Percentiles rank a stretch among this genome's conserved stretches.
phyloP scores from a whole-genome alignment of 176 grass and related monocot genomes.

The Triticum aestivum region DNA sequence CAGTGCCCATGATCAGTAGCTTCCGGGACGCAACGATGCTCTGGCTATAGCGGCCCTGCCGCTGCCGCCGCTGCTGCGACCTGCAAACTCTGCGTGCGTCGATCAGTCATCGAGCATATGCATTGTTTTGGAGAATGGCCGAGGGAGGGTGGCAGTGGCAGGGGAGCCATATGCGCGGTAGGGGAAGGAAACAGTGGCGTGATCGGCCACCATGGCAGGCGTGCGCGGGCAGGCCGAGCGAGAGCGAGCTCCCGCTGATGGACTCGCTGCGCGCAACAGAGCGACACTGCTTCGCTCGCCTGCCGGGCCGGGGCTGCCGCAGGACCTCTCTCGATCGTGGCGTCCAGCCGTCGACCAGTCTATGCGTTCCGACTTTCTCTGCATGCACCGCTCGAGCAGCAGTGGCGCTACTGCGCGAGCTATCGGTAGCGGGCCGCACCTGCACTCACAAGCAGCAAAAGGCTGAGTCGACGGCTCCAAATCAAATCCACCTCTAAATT shows the following conservation, averaged over 20 bases:
- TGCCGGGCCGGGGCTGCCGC: constrained; percentile 21
- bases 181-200: constrained; percentile 30
- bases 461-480: not conserved
- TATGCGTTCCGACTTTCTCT: constrained; percentile 5
- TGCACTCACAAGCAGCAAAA: not conserved
- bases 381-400: not conserved
- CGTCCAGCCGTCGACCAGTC: not conserved
- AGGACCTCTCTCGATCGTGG: constrained; percentile 1
- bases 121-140: not conserved
- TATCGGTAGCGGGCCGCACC: not conserved
- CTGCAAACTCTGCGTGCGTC: constrained; percentile 8
- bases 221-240: not conserved
- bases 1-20: constrained; percentile 27
- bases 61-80: not conserved
- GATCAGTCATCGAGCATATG: constrained; percentile 7
- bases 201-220: constrained; percentile 16
- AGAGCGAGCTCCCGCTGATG: not conserved
- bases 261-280: not conserved
- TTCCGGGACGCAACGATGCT: constrained; percentile 25
- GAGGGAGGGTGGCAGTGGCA: constrained; percentile 11
- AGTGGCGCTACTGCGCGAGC: not conserved
- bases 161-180: not conserved
- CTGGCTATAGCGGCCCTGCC: not conserved
- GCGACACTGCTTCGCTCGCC: not conserved
- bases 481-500: not conserved